Conservation (phyloP, 2,329 filamentous ascomycete species). For the Tolypocladium amazonense region DNA sequence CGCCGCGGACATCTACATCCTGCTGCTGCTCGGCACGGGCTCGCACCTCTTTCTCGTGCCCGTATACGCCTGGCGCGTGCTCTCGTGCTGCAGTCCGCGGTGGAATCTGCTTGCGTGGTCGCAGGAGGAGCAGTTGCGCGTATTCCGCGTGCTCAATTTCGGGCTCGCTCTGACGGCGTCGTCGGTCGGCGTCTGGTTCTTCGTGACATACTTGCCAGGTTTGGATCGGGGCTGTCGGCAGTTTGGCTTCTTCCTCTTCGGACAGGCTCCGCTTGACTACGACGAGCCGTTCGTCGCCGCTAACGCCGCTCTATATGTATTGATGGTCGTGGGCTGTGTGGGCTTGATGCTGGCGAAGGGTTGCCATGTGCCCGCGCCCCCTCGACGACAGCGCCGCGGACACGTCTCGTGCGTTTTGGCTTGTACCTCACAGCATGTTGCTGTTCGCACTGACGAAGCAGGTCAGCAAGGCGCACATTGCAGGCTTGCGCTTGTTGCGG, state of each 20-base stretch:
- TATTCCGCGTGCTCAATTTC: slow-evolving; percentile 15
- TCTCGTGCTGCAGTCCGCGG: slow-evolving; percentile 18
- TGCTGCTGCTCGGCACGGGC: slow-evolving; percentile 19
- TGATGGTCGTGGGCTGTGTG: slow-evolving; percentile 13
- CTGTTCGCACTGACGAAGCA: not conserved
- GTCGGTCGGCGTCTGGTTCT: slow-evolving; percentile 21
- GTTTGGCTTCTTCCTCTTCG: slow-evolving; percentile 23
- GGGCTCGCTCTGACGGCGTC: slow-evolving; percentile 15
- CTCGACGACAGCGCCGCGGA: slow-evolving; percentile 3
- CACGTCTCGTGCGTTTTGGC: slow-evolving; percentile 12
- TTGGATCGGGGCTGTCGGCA: slow-evolving; percentile 14
- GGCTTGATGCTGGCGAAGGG: slow-evolving; percentile 5
- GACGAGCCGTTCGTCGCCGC: slow-evolving; percentile 15
- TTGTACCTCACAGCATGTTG: slow-evolving; percentile 2
- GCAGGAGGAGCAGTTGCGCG: slow-evolving; percentile 12
- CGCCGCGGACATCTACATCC: slow-evolving; percentile 20
- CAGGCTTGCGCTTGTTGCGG: not conserved
- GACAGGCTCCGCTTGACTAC: slow-evolving; percentile 13
- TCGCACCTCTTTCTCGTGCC: slow-evolving; percentile 20
- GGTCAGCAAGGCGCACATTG: not conserved
- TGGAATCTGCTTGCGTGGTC: slow-evolving; percentile 19
- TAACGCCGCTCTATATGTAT: slow-evolving; percentile 19
- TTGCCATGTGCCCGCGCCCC: not conserved
- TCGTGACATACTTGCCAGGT: slow-evolving; percentile 13
- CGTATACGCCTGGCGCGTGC: slow-evolving; percentile 19